A percentile compares a stretch with the other conserved stretches of the same genome.
phyloP scores from a whole-genome alignment of 1,284 basidiomycete genomes.

The Marasmius sp. region DNA sequence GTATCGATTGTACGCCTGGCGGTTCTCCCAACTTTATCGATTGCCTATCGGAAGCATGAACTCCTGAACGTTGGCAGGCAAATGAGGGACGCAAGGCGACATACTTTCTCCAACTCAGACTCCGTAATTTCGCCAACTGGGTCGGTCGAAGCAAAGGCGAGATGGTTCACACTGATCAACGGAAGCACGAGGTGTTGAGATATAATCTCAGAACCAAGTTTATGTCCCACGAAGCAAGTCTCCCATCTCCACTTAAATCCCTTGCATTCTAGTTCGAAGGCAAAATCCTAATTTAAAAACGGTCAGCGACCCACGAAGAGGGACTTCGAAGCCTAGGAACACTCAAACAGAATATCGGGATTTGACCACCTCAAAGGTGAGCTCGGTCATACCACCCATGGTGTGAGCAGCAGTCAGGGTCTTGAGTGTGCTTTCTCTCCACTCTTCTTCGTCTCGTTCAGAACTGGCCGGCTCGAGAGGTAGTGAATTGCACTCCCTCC shows the following conservation, averaged over 20 bases:
- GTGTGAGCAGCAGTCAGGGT: conserved; percentile 57
- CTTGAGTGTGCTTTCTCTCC: conserved; percentile 53
- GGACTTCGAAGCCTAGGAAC: not conserved
- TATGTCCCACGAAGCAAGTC: conserved; percentile 60
- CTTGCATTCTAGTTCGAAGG: conserved; percentile 57
- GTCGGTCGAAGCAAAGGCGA: conserved; percentile 63
- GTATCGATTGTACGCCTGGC: conserved; percentile 68
- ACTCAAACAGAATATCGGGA: conserved; percentile 59
- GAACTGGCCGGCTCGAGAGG: conserved; percentile 22
- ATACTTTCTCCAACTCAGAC: conserved; percentile 65
- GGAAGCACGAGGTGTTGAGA: conserved; percentile 76
- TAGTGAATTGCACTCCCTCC: conserved; percentile 56
- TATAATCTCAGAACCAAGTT: conserved; percentile 63
- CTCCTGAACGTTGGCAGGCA: not conserved
- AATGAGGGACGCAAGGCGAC: conserved; percentile 2
- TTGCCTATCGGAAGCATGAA: conserved; percentile 39
- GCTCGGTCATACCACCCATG: conserved; percentile 52
- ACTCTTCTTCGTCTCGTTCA: conserved; percentile 47
- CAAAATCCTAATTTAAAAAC: conserved; percentile 52
- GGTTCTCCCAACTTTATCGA: conserved; percentile 67
- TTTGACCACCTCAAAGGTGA: conserved; percentile 57
- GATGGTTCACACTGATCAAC: conserved; percentile 65
- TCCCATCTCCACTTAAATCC: conserved; percentile 79
- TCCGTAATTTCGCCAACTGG: conserved; percentile 52
- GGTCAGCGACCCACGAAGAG: not conserved